phyloP scores from a whole-genome alignment of 1,284 basidiomycete genomes.

The Irpex sp. region DNA sequence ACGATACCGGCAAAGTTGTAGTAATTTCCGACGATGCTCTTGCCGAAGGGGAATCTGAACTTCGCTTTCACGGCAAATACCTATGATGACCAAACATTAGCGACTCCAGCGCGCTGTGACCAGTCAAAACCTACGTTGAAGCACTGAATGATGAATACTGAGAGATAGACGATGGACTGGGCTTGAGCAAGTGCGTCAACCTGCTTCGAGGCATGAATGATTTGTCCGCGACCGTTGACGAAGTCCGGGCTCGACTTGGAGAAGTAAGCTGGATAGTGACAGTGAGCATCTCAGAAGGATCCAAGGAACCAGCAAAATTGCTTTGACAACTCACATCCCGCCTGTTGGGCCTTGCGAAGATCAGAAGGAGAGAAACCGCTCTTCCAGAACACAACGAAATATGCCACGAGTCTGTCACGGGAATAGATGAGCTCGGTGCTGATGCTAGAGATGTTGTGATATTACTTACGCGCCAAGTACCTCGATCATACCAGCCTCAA shows the following conservation, averaged over 20 bases:
- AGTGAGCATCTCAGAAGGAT: neutral
- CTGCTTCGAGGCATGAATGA: conserved; percentile 44
- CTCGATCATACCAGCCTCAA: conserved; percentile 64
- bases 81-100: conserved; percentile 27
- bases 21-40: conserved; percentile 49
- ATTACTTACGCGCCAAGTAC: conserved; percentile 44
- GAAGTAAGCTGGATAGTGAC: conserved; percentile 39
- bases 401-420: conserved; percentile 46
- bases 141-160: conserved; percentile 65
- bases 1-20: conserved; percentile 68
- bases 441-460: neutral
- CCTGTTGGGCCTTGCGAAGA: conserved; percentile 46
- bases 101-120: neutral
- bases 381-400: conserved; percentile 66
- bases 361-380: conserved; percentile 59
- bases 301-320: neutral
- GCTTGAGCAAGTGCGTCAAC: conserved; percentile 57
- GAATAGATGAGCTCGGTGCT: neutral
- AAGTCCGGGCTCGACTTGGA: conserved; percentile 49
- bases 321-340: conserved; percentile 28
- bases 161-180: conserved; percentile 60
- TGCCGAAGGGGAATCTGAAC: conserved; percentile 61
- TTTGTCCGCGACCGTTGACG: conserved; percentile 47
- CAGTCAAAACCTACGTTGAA: conserved; percentile 50
- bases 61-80: conserved; percentile 69